Conservation (phyloP, 345 rosid species). For the Euclidium syriacum region DNA sequence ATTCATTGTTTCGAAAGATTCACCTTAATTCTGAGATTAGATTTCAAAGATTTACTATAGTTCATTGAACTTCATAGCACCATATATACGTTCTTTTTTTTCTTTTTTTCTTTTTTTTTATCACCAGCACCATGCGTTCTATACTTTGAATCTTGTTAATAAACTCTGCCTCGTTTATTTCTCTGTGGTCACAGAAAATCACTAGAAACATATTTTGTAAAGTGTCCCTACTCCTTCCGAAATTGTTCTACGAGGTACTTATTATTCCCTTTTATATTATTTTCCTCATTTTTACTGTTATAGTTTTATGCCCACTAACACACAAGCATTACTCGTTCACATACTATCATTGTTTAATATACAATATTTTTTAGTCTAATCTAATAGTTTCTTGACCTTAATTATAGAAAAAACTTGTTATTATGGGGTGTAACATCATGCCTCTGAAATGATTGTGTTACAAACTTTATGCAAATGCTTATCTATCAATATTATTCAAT, state of each 20-base stretch:
- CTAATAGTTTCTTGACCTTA: constrained; percentile 9
- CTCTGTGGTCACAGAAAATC: not conserved
- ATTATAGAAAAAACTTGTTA: constrained; percentile 5
- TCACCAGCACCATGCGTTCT: not conserved
- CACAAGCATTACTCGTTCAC: constrained; percentile 24
- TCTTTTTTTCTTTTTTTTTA: no score
- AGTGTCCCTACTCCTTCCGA: constrained; percentile 17
- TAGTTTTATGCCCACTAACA: constrained; percentile 26
- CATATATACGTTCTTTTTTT: no score
- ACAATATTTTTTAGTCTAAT: not conserved
- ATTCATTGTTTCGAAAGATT: constrained; percentile 15
- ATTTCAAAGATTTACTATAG: constrained; percentile 12
- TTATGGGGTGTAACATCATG: constrained; percentile 30
- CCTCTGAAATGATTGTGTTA: constrained; percentile 29
- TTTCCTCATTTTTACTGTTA: constrained; percentile 15
- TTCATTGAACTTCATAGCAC: constrained; percentile 15
- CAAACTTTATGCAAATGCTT: constrained; percentile 23
- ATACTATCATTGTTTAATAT: constrained; percentile 9
- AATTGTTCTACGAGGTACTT: constrained; percentile 31
- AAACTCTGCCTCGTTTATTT: not conserved
- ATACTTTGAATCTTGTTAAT: constrained; percentile 16
- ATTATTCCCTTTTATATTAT: constrained; percentile 18
- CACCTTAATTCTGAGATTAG: constrained; percentile 2
- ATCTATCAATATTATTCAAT: constrained; percentile 2
- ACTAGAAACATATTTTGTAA: constrained; percentile 17